Conservation (phyloP, 2,329 filamentous ascomycete genomes). For the Ascochyta koolunga region DNA sequence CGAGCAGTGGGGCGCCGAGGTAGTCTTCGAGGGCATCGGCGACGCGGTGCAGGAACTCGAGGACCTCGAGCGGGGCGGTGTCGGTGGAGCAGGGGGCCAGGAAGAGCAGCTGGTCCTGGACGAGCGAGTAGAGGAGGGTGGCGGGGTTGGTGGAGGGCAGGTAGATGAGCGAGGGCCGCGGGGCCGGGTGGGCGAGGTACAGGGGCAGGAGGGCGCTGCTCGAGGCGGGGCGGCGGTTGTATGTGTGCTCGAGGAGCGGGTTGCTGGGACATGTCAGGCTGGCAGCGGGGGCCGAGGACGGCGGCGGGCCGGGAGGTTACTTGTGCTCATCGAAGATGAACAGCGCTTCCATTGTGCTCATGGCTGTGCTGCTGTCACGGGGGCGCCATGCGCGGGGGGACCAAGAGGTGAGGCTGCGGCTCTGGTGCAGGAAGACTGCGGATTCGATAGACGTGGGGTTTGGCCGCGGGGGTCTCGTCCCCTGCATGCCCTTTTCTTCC, state of each 20-base stretch:
- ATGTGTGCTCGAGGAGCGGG: constrained; percentile 86
- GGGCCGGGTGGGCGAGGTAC: constrained; percentile 81
- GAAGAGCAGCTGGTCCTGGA: constrained; percentile 86
- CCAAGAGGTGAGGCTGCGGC: neutral
- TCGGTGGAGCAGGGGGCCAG: constrained; percentile 85
- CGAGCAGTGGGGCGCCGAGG: constrained; percentile 82
- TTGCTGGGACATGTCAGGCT: constrained; percentile 62
- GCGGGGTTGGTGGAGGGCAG: constrained; percentile 81
- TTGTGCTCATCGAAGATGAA: constrained; percentile 97
- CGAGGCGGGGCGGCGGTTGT: constrained; percentile 79
- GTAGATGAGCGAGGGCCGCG: constrained; percentile 86
- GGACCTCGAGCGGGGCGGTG: constrained; percentile 83
- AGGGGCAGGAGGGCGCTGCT: constrained; percentile 79
- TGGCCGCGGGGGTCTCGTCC: constrained; percentile 35
- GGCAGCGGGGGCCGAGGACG: neutral
- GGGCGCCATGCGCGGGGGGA: constrained; percentile 22
- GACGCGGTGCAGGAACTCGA: constrained; percentile 93
- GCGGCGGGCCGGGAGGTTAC: constrained; percentile 63
- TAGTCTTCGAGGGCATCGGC: constrained; percentile 95
- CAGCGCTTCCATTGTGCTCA: constrained; percentile 86
- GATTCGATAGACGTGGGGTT: neutral
- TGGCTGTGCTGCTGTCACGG: constrained; percentile 34
- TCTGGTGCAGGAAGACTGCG: neutral
- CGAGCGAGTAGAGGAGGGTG: constrained; percentile 84
- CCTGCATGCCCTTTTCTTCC: no score